Evolutionary conservation across 2,329 filamentous ascomycete genomes (phyloP), one percentile per base, ranked within the genome.

Genomic region (Cercospora sp.): DNA sequence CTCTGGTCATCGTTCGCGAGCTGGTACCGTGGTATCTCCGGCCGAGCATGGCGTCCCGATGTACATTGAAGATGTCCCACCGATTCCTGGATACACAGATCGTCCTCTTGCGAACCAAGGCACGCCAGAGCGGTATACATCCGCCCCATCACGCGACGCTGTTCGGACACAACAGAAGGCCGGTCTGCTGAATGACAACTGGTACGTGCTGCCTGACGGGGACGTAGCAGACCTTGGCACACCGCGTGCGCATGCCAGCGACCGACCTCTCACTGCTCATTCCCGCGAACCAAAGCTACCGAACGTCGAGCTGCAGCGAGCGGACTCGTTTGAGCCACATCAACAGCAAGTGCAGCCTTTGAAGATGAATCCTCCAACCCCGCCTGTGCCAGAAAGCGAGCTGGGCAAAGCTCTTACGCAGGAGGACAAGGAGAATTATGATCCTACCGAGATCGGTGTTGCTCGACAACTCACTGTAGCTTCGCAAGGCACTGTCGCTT

Each of bases 331-430:
- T 58, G 69, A 73, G 51, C 72, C 69, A 10, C 57, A 70, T 13
- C 63, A 67, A 32, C 57, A 69, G 18, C 63, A 67, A 26, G 51
- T 69, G 24, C 65, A 69, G 12, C 82, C 82, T 1, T 77, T 85
- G 6, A 78, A 80, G 57, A 84, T 84, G 81, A 82, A 84, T 70
- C 83, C 83, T 4, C 82, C 82, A 1, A 81, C 81, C 1, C 81
- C 81, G 3, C 72, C 80, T 2, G 66, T 73, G 7, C 58, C 63
- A 32, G 51, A 69, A 16, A 67, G 71, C 16, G 64, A 72, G 37
- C 32, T 61, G n/a, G 51, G 66, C 10, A 68, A 67, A 8, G 30
- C 67, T 30, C 21, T 65, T 2, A 30, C 13, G n/a, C 53, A 69
- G 43, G 62, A 73, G 53, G 49, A 69, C 55, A 63, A 70, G 21